phyloP scores from a whole-genome alignment of 2,329 filamentous ascomycete genomes.

The Trichoderma cornu-damae region DNA sequence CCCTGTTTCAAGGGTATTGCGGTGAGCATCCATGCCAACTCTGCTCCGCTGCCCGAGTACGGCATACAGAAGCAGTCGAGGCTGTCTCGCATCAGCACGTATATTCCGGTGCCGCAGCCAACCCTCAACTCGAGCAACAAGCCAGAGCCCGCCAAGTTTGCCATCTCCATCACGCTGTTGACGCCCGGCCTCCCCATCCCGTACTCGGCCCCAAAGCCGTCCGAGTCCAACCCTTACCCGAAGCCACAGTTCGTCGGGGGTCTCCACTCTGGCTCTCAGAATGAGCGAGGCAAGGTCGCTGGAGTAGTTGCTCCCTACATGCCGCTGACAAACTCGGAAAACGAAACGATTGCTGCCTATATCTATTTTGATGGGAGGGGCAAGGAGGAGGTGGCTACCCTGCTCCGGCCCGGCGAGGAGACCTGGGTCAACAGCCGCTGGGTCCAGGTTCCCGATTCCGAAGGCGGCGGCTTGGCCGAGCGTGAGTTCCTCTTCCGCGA shows the following conservation, averaged over 20 bases:
- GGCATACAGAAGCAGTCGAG: conserved; percentile 92
- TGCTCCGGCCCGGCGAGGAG: conserved; percentile 87
- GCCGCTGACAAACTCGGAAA: conserved; percentile 84
- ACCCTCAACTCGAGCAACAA: conserved; percentile 63
- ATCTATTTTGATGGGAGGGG: conserved; percentile 96
- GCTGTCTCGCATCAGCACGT: conserved; percentile 88
- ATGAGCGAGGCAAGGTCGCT: conserved; percentile 43
- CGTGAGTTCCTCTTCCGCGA: conserved; percentile 96
- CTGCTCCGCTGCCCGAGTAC: conserved; percentile 80
- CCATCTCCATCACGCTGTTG: conserved; percentile 93
- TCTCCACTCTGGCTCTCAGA: conserved; percentile 49
- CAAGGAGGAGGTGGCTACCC: conserved; percentile 95
- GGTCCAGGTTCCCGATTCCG: conserved; percentile 87
- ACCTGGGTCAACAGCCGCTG: conserved; percentile 99
- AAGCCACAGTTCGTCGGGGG: conserved; percentile 76
- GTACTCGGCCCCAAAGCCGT: conserved; percentile 83
- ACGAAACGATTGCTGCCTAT: conserved; percentile 96
- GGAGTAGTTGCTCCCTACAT: conserved; percentile 77
- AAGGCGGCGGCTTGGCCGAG: conserved; percentile 91
- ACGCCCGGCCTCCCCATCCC: conserved; percentile 84
- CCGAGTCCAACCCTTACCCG: conserved; percentile 69
- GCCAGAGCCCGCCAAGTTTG: conserved; percentile 91
- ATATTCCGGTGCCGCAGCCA: conserved; percentile 90
- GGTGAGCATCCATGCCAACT: conserved; percentile 85
- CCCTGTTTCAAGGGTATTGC: conserved; percentile 99